Evolutionary conservation across 1,284 basidiomycete species (phyloP).

Genomic region (Chalciporus sp.): DNA sequence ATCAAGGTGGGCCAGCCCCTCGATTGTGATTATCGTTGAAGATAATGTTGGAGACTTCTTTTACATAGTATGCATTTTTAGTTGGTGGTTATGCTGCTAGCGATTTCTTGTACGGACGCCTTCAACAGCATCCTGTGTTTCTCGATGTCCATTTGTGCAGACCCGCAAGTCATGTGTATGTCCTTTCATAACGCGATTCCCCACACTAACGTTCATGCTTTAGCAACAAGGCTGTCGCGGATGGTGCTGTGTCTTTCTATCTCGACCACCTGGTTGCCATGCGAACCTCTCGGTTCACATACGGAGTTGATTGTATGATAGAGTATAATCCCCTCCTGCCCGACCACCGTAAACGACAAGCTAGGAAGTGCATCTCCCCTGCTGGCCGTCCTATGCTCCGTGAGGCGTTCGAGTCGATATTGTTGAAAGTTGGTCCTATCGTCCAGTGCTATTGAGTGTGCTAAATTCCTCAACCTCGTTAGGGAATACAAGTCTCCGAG

Average conservation of each 20-base stretch:
- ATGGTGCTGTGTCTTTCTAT: conserved; percentile 54
- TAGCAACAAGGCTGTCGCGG: conserved; percentile 57
- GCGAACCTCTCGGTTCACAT: conserved; percentile 44
- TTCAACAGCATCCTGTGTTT: conserved; percentile 35
- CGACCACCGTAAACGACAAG: no score
- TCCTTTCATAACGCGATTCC: no score
- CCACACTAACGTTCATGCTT: background rate
- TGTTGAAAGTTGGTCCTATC: no score
- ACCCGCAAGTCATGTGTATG: conserved; percentile 41
- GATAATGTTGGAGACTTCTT: background rate
- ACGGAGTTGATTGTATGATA: conserved; percentile 37
- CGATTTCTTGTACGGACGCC: conserved; percentile 45
- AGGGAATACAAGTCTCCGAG: no score
- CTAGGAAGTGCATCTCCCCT: no score
- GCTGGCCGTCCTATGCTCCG: no score
- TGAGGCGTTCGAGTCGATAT: no score
- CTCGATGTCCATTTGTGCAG: conserved; percentile 36
- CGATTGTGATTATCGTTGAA: background rate
- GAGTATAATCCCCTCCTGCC: no score
- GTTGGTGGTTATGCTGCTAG: conserved; percentile 54
- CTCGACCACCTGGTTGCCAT: conserved; percentile 50
- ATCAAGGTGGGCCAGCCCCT: conserved; percentile 30
- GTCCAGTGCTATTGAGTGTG: no score
- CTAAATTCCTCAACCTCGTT: no score
- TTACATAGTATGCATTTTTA: conserved; percentile 20